Base-by-base conservation (phyloP, 2,329 filamentous ascomycete genomes). In the Apiospora sp. region DNA sequence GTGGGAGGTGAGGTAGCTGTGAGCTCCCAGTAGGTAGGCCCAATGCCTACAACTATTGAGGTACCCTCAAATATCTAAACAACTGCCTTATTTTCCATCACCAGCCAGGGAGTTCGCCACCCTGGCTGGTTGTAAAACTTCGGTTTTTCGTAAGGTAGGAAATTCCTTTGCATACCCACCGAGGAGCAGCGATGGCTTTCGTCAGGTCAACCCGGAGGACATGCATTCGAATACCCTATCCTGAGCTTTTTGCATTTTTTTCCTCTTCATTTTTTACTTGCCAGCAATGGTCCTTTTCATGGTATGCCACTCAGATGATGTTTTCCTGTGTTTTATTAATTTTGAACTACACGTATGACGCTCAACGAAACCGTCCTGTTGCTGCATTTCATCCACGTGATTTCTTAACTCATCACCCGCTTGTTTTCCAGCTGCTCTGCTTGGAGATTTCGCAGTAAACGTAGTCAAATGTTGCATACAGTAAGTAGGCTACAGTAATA, bases 141-240 rank as follows among this genome's bases (percentile, higher is more conserved):
- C 27, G 51, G 51, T 58, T 58, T 58, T 61, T 61, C 54, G 54
- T 61, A 61, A 34, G 54, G 27, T 34, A 61, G 54, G 54, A 61
- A 58, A 61, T 61, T 61, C 54, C 19, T 7, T 27, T 14, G 34
- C 19, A 41, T n/a, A 64, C 58, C 30, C 34, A 22, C 58, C n/a
- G 49, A n/a, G 58, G 34, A 37, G 58, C 58, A n/a, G 7, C 58
- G 58, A 64, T 64, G 58, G 30, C 34, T 37, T 37, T 64, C 58
- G 58, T 64, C 58, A 41, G 58, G 58, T 41, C 34, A 64, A 64
- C 34, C 58, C 30, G n/a, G 22, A n/a, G 34, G 34, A 41, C 37
- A n/a, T 41, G 34, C 34, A n/a, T 64, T 41, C 34, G 49, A 41
- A 64, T 41, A 41, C 58, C 58, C 58, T 64, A n/a, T 12, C 16